Conservation (phyloP, 2,329 filamentous ascomycete species). For the Neonectria faginata region DNA sequence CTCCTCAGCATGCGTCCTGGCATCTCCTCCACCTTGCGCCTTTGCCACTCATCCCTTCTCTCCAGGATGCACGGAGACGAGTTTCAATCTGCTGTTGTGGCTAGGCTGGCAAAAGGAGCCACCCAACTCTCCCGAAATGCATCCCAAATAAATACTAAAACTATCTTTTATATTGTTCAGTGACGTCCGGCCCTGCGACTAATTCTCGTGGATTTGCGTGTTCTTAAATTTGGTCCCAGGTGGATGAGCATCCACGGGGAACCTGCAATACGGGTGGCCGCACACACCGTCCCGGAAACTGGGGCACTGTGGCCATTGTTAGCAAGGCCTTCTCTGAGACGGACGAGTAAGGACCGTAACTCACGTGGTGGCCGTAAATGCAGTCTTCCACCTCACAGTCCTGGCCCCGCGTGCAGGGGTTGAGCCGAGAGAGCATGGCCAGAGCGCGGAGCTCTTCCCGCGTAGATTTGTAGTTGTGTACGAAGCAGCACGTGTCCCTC, state of each 20-base stretch:
- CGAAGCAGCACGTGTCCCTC: conserved; percentile 66
- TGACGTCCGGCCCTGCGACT: conserved; percentile 5
- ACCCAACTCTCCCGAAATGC: conserved; percentile 5
- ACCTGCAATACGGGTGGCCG: conserved; percentile 67
- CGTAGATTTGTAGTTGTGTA: conserved; percentile 65
- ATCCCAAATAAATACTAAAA: conserved; percentile 12
- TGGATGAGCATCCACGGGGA: conserved; percentile 64
- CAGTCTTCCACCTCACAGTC: conserved; percentile 68
- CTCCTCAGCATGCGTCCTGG: neutral
- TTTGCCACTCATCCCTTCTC: neutral
- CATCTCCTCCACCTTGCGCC: neutral
- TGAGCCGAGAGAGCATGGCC: conserved; percentile 65
- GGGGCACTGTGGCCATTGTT: conserved; percentile 58
- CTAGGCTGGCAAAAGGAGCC: neutral
- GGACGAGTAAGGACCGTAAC: neutral
- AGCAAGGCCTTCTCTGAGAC: conserved; percentile 13
- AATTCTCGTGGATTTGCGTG: conserved; percentile 50
- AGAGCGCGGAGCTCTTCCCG: conserved; percentile 68
- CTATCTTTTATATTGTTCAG: conserved; percentile 14
- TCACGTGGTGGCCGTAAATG: conserved; percentile 73
- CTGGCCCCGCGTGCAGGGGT: conserved; percentile 68
- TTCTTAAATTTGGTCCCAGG: conserved; percentile 66
- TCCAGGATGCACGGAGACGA: neutral
- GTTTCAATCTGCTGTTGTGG: neutral
- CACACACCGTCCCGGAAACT: conserved; percentile 64